Base-by-base conservation (phyloP, 78 protist genomes). In the Pigoraptor vietnamica region DNA sequence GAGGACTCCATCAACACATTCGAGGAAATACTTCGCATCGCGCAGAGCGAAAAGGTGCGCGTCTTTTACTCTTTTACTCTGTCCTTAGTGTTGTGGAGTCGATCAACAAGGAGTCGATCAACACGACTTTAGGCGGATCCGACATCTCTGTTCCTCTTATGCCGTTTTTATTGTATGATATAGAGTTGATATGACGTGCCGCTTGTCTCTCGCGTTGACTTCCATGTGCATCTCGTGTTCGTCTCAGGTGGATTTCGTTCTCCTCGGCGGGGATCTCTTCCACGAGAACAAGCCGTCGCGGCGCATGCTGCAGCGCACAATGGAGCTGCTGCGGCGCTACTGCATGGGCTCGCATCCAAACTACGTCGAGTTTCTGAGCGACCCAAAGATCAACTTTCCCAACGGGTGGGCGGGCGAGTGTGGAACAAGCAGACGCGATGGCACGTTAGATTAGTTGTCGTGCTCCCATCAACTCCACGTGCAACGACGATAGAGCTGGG, bases 241-340 rank as follows among this genome's bases (percentile, higher is more conserved):
- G 37, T 24, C 32, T 23, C 39, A 97, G 92, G 99, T 93, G 0
- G 99, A 99, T 91, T 89, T 98, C n/a, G 81, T 99, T 1, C 95
- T 99, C 0, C 92, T 98, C 14, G 99, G 99, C 0, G 99, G 99
- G 25, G 99, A 99, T 84, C 89, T 99, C 9, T 99, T 99, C 93
- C 99, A 99, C 91, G 98, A 98, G 82, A 98, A 98, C 93, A 95
- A 97, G 94, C 99, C 99, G 0, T 94, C 99, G 1, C 83, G 99
- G 10, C 0, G 0, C 10, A 55, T 95, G 35, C 32, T 99, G 39
- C 79, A 94, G n/a, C 36, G 95, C 23, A 92, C 96, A 0, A 94
- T 97, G 95, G 94, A 93, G 40, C 37, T 98, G 10, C 55, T 99
- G 33, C 95, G 99, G 39, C 93, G 92, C 39, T 94, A 97, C 87